A percentile compares a stretch with the other conserved stretches of the same genome.
phyloP scores from a whole-genome alignment of 371 early-diverging fungal genomes.

The Mortierella sp. region DNA sequence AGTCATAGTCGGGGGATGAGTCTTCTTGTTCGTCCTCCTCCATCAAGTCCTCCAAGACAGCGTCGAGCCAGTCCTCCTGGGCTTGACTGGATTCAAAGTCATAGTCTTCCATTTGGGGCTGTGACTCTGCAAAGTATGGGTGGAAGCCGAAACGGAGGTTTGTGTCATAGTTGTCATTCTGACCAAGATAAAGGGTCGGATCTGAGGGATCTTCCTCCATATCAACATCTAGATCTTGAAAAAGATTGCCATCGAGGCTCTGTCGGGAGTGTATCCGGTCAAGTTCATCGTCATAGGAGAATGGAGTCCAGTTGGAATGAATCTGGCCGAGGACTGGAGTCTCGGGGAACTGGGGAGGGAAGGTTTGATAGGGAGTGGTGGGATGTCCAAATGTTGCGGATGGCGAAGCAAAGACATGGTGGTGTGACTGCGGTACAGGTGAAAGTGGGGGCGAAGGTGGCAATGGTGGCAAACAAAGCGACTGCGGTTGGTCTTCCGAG shows the following conservation, averaged over 20 bases:
- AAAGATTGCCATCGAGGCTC: not conserved
- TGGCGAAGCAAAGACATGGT: constrained; percentile 2
- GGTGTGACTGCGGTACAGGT: constrained; percentile 20
- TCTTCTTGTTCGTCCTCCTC: constrained; percentile 47
- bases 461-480: constrained; percentile 18
- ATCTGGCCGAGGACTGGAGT: not conserved
- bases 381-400: not conserved
- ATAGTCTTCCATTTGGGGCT: constrained; percentile 13
- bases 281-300: constrained; percentile 40
- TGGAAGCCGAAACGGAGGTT: constrained; percentile 1
- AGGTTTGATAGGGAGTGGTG: constrained; percentile 1
- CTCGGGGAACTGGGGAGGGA: constrained; percentile 5
- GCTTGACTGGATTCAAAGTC: constrained; percentile 36
- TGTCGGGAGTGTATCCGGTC: constrained; percentile 34
- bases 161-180: not conserved
- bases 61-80: constrained; percentile 53
- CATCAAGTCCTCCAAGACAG: constrained; percentile 50
- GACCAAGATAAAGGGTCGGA: not conserved
- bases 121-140: constrained; percentile 12
- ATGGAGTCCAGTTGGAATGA: constrained; percentile 26
- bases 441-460: constrained; percentile 18
- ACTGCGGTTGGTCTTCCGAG: constrained; percentile 20
- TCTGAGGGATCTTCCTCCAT: constrained; percentile 30
- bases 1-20: constrained; percentile 16
- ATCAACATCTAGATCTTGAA: constrained; percentile 33